These are phyloP conservation scores for Cokeromyces recurvatus DNA, from an alignment of 371 early-diverging fungal species.

Conservation along the genomic window DNA sequence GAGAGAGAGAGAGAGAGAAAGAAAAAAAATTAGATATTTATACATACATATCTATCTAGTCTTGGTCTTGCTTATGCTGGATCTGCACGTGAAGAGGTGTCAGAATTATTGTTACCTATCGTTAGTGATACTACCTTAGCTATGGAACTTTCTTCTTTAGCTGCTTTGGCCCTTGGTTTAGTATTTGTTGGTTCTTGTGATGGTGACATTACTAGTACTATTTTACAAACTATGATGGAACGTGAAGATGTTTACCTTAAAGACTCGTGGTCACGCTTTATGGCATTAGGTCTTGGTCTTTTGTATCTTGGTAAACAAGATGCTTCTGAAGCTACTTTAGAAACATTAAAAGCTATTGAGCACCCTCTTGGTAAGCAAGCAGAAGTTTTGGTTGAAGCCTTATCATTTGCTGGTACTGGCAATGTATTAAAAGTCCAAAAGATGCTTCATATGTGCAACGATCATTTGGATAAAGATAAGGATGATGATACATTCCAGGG, in stretches of 20 bases:
- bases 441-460: constrained; percentile 92
- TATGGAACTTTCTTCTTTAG: constrained; percentile 90
- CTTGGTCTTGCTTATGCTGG: constrained; percentile 96
- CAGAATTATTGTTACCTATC: constrained; percentile 79
- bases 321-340: constrained; percentile 84
- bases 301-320: constrained; percentile 90
- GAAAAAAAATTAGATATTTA: too few relatives aligned
- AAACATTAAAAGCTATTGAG: constrained; percentile 92
- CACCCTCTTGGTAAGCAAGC: constrained; percentile 88
- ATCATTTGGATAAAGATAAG: constrained; percentile 85
- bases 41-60: too few relatives aligned
- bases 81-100: constrained; percentile 79
- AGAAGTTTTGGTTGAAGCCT: constrained; percentile 81
- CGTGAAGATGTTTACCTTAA: constrained; percentile 80
- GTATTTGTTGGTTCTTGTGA: constrained; percentile 90
- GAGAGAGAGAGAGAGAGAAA: background rate
- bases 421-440: constrained; percentile 95
- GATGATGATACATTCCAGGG: constrained; percentile 85
- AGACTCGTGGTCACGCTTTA: constrained; percentile 80
- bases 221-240: constrained; percentile 95
- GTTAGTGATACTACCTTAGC: constrained; percentile 77
- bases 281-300: constrained; percentile 89
- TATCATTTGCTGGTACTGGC: constrained; percentile 93
- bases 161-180: constrained; percentile 88
- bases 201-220: constrained; percentile 88